Evolutionary conservation across 2,329 filamentous ascomycete species (phyloP), one percentile per base, ranked within the genome.

Genomic region (Diaporthe nobilis): DNA sequence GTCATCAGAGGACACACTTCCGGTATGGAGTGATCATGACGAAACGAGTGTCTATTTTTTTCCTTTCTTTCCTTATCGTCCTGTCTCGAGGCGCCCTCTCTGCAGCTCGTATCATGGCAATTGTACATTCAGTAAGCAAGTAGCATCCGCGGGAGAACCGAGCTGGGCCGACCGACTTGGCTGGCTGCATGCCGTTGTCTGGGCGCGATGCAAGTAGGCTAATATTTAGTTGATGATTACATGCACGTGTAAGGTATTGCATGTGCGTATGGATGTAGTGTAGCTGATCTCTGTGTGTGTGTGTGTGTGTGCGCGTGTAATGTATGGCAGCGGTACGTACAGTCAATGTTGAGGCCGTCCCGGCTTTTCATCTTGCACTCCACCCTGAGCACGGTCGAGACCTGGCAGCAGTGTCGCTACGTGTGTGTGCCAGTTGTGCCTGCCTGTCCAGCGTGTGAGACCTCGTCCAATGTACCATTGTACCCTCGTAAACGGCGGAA

Each of bases 331-430:
- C 10, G 10, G 10, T 25, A 25, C 10, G 22, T 39, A 42, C 31
- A 22, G 10, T 34, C 63, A 53, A 13, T 37, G 31, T 28, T 49
- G 47, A 65, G 25, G 55, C 65, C 39, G 25, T 63, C 63, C 74
- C 71, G 74, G 55, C 22, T 76, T 57, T 60, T 76, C 58, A 55
- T 76, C 74, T 74, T 61, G 57, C 55, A 44, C 74, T 70, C 71
- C 74, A 76, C 71, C 28, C 28, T 31, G 55, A 12, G 42, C 22
- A 60, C 34, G 10, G 9, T 63, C 34, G 42, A 61, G 47, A 28
- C 28, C 17, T 31, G 39, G 12, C 13, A 15, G 51, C 34, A 34
- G 34, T 34, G 34, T 55, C n/a, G 47, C 47, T 57, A 28, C n/a
- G 13, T 57, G 53, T 57, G 17, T 25, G n/a, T n/a, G 49, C 49